phyloP scores from a whole-genome alignment of 1,284 basidiomycete species.

The Peniophora sp. region DNA sequence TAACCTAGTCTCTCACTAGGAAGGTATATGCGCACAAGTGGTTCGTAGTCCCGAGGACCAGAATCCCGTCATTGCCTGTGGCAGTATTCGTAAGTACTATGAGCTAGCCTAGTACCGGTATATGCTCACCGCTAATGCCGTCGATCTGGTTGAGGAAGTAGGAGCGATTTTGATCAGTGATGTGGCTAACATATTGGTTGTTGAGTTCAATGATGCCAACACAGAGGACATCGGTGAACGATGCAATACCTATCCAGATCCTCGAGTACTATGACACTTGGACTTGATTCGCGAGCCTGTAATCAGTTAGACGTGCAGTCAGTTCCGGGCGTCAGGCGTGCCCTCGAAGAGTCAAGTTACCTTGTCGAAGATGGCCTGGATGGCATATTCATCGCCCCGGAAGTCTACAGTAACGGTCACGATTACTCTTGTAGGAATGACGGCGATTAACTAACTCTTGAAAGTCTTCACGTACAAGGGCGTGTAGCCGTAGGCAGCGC shows the following conservation, averaged over 20 bases:
- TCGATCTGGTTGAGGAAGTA: constrained; percentile 84
- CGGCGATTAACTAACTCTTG: constrained; percentile 30
- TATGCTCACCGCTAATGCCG: constrained; percentile 31
- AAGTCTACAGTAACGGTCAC: constrained; percentile 30
- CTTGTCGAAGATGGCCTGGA: constrained; percentile 57
- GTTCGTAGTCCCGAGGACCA: constrained; percentile 78
- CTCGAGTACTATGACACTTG: constrained; percentile 73
- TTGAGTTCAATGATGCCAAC: too few species aligned
- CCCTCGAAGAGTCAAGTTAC: constrained; percentile 15
- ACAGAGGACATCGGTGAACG: too few species aligned
- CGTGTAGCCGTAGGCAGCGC: constrained; percentile 47
- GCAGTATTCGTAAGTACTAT: too few species aligned
- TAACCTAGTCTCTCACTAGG: constrained; percentile 70
- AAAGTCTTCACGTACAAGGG: constrained; percentile 77
- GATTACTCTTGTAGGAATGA: background rate
- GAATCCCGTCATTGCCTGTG: constrained; percentile 70
- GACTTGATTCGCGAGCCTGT: constrained; percentile 41
- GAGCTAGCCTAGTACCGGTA: too few species aligned
- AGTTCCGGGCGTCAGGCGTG: too few species aligned
- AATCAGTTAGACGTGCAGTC: too few species aligned
- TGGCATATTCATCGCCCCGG: constrained; percentile 59
- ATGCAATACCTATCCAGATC: constrained; percentile 48
- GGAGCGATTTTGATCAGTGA: constrained; percentile 68
- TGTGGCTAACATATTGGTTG: constrained; percentile 36
- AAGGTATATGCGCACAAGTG: constrained; percentile 76